phyloP scores from a whole-genome alignment of 2,329 filamentous ascomycete species.

The Zopfia rhizophila region DNA sequence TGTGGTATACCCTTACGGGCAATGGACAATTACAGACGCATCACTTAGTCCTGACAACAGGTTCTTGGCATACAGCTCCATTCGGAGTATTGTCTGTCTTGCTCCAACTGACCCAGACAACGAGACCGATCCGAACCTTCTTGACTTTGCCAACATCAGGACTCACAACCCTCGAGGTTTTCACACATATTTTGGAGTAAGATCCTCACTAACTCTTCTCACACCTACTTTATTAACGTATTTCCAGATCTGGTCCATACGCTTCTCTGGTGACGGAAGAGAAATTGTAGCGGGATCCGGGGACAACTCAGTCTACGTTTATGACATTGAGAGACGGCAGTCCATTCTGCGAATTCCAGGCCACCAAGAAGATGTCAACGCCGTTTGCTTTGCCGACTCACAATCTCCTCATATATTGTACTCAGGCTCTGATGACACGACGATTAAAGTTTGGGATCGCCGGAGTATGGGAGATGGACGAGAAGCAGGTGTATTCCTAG shows the following conservation, averaged over 20 bases:
- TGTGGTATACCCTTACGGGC: constrained; percentile 82
- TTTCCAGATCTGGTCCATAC: constrained; percentile 81
- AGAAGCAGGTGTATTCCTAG: constrained; percentile 72
- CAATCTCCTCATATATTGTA: constrained; percentile 93
- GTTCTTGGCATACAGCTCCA: constrained; percentile 91
- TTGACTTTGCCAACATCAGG: constrained; percentile 74
- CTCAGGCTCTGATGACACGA: constrained; percentile 93
- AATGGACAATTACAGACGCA: constrained; percentile 97
- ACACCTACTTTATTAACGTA: constrained; percentile 15
- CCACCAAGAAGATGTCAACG: constrained; percentile 91
- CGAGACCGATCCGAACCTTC: constrained; percentile 77
- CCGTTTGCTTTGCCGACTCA: constrained; percentile 93
- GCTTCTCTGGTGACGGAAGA: constrained; percentile 90
- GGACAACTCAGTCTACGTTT: constrained; percentile 82
- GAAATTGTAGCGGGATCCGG: constrained; percentile 92
- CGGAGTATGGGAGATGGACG: constrained; percentile 72
- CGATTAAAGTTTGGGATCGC: constrained; percentile 95
- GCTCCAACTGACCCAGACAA: constrained; percentile 88
- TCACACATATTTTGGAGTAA: constrained; percentile 46
- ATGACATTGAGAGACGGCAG: constrained; percentile 85
- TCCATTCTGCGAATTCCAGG: constrained; percentile 80
- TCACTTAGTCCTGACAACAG: constrained; percentile 90
- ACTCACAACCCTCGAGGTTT: constrained; percentile 48
- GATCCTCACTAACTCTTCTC: constrained; percentile 12
- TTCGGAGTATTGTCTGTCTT: constrained; percentile 83